These are phyloP conservation scores for Sordariomycetes sp. DNA, from an alignment of 2,329 filamentous ascomycete genomes.

Conservation along the genomic window DNA sequence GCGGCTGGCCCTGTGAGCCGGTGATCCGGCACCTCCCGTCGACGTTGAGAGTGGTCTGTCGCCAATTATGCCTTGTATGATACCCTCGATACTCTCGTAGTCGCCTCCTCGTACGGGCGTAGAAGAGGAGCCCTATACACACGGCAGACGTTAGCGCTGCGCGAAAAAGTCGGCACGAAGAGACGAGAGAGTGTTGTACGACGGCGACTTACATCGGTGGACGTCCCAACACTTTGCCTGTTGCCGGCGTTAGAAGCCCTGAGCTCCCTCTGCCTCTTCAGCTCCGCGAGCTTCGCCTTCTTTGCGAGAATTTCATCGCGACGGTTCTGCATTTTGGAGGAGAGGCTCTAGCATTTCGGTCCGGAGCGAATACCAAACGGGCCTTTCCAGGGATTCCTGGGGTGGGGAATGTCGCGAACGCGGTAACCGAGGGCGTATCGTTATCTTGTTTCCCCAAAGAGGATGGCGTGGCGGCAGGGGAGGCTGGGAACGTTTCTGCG, in stretches of 20 bases:
- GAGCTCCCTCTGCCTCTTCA: conserved; percentile 83
- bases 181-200: conserved; percentile 1
- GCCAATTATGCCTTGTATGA: background rate
- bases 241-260: conserved; percentile 63
- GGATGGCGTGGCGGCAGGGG: background rate
- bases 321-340: conserved; percentile 17
- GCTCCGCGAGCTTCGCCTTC: conserved; percentile 90
- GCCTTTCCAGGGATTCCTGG: too few relatives aligned
- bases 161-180: background rate
- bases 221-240: conserved; percentile 54
- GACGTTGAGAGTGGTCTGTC: conserved; percentile 51
- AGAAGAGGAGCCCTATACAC: background rate
- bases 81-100: background rate
- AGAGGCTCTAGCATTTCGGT: conserved; percentile 2
- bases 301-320: conserved; percentile 95
- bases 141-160: conserved; percentile 2
- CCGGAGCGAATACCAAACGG: background rate
- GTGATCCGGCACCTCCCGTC: conserved; percentile 50
- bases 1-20: conserved; percentile 56
- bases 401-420: background rate
- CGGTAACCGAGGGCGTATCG: background rate
- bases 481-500: background rate
- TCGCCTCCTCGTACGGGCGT: background rate
- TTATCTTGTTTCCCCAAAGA: background rate
- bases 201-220: conserved; percentile 53